A percentile compares a stretch with the other conserved stretches of the same genome.
Evolutionary conservation across 805 yeast species (phyloP).

Genomic region (Nakazawaea holstii): DNA sequence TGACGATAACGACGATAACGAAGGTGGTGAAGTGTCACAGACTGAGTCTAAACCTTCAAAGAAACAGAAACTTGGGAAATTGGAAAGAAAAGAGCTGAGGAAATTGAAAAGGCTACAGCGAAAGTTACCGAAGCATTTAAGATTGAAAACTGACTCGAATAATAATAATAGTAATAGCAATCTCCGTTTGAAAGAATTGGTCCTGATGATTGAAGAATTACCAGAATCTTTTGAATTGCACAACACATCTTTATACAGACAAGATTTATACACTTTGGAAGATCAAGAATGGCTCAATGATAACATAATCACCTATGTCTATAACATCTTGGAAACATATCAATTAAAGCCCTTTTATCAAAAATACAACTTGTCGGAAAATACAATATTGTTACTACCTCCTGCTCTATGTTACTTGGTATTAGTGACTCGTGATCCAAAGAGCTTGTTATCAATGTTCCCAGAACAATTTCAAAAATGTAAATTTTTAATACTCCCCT

Average conservation of each 20-base stretch:
- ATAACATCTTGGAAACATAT: conserved; percentile 30
- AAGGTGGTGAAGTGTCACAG: neutral
- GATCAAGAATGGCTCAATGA: conserved; percentile 75
- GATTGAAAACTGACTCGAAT: too few species aligned
- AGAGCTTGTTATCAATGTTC: conserved; percentile 20
- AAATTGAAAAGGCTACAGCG: conserved; percentile 17
- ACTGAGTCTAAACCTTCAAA: neutral
- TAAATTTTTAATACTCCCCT: conserved; percentile 55
- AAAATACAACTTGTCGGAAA: conserved; percentile 17
- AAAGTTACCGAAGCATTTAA: neutral
- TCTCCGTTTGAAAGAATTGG: conserved; percentile 3
- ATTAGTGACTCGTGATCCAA: conserved; percentile 18
- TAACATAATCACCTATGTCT: conserved; percentile 58
- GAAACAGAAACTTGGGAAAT: conserved; percentile 15
- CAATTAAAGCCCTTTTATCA: conserved; percentile 18
- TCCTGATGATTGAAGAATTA: conserved; percentile 14
- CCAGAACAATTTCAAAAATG: conserved; percentile 20
- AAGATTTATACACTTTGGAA: conserved; percentile 51
- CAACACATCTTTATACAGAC: conserved; percentile 52
- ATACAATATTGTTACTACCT: conserved; percentile 34
- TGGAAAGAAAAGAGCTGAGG: conserved; percentile 20
- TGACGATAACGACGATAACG: conserved; percentile 9
- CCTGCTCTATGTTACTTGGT: conserved; percentile 66
- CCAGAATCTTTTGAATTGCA: conserved; percentile 41
- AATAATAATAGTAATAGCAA: too few species aligned